phyloP scores from a whole-genome alignment of 2,329 filamentous ascomycete genomes.

The Ceratocystis huliohia region DNA sequence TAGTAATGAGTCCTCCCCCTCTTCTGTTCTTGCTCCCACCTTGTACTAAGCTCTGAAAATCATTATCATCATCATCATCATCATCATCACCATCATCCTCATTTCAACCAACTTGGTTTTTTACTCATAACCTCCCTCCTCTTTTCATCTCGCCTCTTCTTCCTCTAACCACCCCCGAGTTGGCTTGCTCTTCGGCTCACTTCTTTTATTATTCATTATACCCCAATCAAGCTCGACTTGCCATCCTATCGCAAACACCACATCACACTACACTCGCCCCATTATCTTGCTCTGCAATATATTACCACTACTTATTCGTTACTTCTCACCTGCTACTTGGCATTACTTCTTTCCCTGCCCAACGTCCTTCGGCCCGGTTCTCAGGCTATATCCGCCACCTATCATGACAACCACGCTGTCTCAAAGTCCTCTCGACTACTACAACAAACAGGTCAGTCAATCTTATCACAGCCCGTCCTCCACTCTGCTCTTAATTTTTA shows the following conservation, averaged over 20 bases:
- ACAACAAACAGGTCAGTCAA: constrained; percentile 18
- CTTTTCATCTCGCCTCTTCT: not conserved
- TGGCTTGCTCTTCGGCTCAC: not conserved
- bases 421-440: constrained; percentile 19
- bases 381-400: not conserved
- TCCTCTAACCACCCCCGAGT: not conserved
- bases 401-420: constrained; percentile 18
- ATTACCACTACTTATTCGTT: not conserved
- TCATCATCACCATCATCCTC: not conserved
- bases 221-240: not conserved
- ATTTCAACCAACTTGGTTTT: not conserved
- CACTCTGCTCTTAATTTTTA: not conserved
- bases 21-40: not conserved
- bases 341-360: not conserved
- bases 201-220: not conserved
- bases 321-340: not conserved
- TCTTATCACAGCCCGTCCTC: not conserved
- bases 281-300: not conserved
- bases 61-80: not conserved
- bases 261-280: not conserved
- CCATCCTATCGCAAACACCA: not conserved
- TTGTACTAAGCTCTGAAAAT: not conserved
- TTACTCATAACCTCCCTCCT: not conserved
- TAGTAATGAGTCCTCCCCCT: constrained; percentile 9
- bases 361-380: not conserved